These are phyloP conservation scores for Calonectria naviculata DNA, from an alignment of 2,329 filamentous ascomycete genomes.

Conservation along the genomic window DNA sequence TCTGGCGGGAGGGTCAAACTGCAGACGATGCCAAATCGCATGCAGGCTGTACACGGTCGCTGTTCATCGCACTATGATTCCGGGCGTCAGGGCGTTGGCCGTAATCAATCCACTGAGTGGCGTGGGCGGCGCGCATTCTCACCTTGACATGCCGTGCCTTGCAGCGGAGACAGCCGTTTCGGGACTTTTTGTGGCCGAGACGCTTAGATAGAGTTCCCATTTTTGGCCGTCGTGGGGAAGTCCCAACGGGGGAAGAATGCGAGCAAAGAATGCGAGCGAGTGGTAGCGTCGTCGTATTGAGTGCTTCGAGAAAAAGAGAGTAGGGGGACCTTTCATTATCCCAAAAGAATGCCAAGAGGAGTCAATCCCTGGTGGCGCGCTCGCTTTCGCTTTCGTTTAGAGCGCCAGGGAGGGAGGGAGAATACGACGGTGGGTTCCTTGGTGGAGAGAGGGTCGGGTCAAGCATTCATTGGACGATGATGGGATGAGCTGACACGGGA, in stretches of 20 bases:
- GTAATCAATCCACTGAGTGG: not conserved
- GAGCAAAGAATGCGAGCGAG: not conserved
- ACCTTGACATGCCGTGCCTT: slow-evolving; percentile 32
- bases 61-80: slow-evolving; percentile 27
- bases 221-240: not conserved
- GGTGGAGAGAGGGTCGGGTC: not conserved
- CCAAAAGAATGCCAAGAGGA: not conserved
- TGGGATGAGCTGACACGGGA: not conserved
- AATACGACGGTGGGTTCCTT: not conserved
- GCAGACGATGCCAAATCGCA: slow-evolving; percentile 25
- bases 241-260: not conserved
- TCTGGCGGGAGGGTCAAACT: slow-evolving; percentile 19
- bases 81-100: not conserved
- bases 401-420: not conserved
- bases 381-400: slow-evolving; percentile 5
- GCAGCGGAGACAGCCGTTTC: slow-evolving; percentile 28
- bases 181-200: slow-evolving; percentile 28
- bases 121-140: not conserved
- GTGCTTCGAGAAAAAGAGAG: not conserved
- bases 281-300: slow-evolving; percentile 1
- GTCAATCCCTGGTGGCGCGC: not conserved
- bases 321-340: not conserved
- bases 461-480: not conserved
- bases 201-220: slow-evolving; percentile 9
- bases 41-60: slow-evolving; percentile 27